Conservation (phyloP, 805 yeast species). For the Ogataea glucozyma region DNA sequence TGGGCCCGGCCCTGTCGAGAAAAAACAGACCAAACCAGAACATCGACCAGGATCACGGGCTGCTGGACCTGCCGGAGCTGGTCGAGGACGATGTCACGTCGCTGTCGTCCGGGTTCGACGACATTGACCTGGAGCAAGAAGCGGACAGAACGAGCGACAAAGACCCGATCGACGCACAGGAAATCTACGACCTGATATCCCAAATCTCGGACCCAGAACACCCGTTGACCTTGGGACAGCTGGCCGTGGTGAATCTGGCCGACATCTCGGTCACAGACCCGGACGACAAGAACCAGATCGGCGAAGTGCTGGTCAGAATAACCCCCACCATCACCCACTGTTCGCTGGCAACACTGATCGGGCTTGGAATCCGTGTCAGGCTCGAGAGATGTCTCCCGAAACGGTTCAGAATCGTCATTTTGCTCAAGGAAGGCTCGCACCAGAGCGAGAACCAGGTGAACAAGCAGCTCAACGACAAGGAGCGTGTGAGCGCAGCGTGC, state of each 20-base stretch:
- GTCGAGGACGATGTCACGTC: constrained; percentile 16
- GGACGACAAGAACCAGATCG: constrained; percentile 53
- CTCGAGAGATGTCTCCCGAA: constrained; percentile 86
- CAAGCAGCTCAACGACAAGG: constrained; percentile 95
- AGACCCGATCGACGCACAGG: constrained; percentile 76
- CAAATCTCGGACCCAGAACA: constrained; percentile 96
- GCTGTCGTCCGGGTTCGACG: constrained; percentile 9
- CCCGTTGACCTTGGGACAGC: constrained; percentile 90
- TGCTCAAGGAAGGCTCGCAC: constrained; percentile 88
- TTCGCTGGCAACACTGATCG: constrained; percentile 92
- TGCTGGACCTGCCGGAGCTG: constrained; percentile 12
- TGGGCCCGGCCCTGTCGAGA: constrained; percentile 7
- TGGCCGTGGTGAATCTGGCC: constrained; percentile 84
- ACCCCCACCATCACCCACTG: constrained; percentile 99
- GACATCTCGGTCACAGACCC: constrained; percentile 75
- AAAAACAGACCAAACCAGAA: constrained; percentile 2
- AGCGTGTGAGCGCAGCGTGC: constrained; percentile 97
- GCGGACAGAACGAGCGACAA: constrained; percentile 3
- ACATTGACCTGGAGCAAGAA: constrained; percentile 8
- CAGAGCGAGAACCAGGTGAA: constrained; percentile 96
- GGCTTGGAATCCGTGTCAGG: constrained; percentile 90
- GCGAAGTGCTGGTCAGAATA: constrained; percentile 76
- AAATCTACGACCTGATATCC: constrained; percentile 82
- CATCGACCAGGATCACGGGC: constrained; percentile 7
- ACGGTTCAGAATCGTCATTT: constrained; percentile 74